Conservation (phyloP, 176 grass and related monocot species). For the Paspalum notatum region DNA sequence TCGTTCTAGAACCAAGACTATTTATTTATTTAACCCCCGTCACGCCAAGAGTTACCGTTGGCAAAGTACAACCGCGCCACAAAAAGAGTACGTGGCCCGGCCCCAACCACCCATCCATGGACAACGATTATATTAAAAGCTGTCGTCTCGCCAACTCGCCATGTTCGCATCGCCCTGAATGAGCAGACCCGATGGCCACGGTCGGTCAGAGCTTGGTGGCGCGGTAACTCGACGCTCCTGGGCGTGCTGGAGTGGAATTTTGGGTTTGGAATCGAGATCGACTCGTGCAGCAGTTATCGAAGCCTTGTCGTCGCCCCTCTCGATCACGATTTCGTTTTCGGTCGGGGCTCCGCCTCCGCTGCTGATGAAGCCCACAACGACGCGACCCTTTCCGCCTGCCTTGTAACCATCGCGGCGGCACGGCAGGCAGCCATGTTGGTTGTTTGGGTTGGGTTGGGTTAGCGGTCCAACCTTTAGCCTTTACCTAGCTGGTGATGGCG, state of each 20-base stretch:
- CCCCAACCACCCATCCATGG: too few species aligned
- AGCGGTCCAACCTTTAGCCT: background rate
- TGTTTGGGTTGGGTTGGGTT: too few species aligned
- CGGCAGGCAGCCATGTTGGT: background rate
- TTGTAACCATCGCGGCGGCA: constrained; percentile 42
- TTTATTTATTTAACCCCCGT: too few species aligned
- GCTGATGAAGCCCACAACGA: background rate
- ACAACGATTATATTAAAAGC: too few species aligned
- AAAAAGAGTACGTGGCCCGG: too few species aligned
- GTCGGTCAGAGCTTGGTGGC: too few species aligned
- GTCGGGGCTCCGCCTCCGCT: background rate
- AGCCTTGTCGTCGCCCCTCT: background rate
- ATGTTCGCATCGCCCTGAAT: too few species aligned
- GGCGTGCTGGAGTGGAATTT: too few species aligned
- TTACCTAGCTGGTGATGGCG: background rate
- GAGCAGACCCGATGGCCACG: too few species aligned
- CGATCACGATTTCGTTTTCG: background rate
- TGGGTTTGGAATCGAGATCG: too few species aligned
- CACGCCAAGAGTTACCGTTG: constrained; percentile 21
- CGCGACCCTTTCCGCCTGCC: constrained; percentile 15
- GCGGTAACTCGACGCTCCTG: too few species aligned
- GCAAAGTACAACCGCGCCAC: background rate
- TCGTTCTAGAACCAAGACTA: background rate
- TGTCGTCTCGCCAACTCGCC: too few species aligned
- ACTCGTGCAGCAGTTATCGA: constrained; percentile 4